Percentiles rank a stretch among this genome's conserved stretches.
Evolutionary conservation across 1,284 basidiomycete genomes (phyloP).

Genomic region (Taiwanofungus camphoratus): DNA sequence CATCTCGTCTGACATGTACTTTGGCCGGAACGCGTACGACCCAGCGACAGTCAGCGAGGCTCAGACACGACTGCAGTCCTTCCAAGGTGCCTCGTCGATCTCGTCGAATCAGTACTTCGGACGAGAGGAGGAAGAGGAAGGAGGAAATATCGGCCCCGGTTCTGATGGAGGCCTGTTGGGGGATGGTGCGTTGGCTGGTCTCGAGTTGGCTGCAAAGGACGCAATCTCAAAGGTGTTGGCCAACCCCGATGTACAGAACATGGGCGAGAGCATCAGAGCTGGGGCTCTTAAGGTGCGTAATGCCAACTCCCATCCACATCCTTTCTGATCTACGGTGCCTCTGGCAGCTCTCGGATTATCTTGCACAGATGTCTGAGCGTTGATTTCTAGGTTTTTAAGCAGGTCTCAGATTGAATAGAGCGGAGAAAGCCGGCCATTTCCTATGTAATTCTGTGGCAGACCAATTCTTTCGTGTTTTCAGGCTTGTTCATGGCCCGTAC

Average conservation of each 20-base stretch:
- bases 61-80: slow-evolving; percentile 75
- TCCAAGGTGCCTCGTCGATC: slow-evolving; percentile 91
- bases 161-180: slow-evolving; percentile 50
- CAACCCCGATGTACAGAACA: slow-evolving; percentile 88
- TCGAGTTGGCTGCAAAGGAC: slow-evolving; percentile 81
- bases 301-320: not conserved
- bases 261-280: slow-evolving; percentile 76
- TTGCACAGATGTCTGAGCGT: slow-evolving; percentile 70
- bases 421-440: no score
- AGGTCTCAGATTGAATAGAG: not conserved
- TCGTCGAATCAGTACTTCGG: slow-evolving; percentile 96
- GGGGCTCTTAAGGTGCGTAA: slow-evolving; percentile 80
- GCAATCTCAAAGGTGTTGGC: slow-evolving; percentile 74
- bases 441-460: no score
- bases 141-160: slow-evolving; percentile 27
- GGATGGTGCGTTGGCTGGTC: slow-evolving; percentile 64
- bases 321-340: slow-evolving; percentile 6
- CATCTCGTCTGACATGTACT: slow-evolving; percentile 98
- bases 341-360: slow-evolving; percentile 67
- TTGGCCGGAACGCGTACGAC: slow-evolving; percentile 88
- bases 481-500: no score
- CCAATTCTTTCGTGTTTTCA: no score
- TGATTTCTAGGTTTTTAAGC: slow-evolving; percentile 12
- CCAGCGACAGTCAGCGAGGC: slow-evolving; percentile 70
- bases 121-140: slow-evolving; percentile 77